Conservation (phyloP, 225 moss, liverwort and hornwort species). For the Pseudoscleropodium purum region DNA sequence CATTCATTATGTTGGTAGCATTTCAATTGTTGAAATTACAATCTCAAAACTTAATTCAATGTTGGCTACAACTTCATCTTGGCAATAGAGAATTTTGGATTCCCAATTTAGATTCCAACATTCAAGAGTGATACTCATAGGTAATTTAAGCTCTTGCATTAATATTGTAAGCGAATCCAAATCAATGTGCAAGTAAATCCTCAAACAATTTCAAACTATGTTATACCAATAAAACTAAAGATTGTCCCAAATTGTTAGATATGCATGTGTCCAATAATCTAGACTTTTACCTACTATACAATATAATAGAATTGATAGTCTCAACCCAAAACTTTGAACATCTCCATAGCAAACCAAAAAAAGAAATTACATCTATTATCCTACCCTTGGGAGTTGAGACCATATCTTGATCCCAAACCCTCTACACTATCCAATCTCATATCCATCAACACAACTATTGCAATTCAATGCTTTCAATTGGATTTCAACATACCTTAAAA, state of each 20-base stretch:
- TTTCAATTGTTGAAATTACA: not conserved
- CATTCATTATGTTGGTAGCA: not conserved
- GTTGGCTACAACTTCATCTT: not conserved
- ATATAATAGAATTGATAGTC: not conserved
- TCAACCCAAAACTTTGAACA: not conserved
- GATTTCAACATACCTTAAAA: not conserved
- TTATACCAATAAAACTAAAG: not conserved
- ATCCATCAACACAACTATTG: not conserved
- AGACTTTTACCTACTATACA: not conserved
- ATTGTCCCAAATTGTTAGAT: not conserved
- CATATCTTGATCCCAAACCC: not conserved
- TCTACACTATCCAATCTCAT: not conserved
- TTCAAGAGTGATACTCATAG: not conserved
- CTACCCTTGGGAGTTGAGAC: accelerated
- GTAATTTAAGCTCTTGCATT: not conserved
- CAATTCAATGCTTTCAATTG: not conserved
- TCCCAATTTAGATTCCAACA: not conserved
- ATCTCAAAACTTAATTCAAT: accelerated
- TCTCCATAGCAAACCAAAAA: accelerated
- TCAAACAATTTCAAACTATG: not conserved
- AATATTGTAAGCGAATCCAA: not conserved
- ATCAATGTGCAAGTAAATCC: not conserved
- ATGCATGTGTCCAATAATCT: not conserved
- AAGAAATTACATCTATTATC: accelerated
- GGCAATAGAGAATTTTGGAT: not conserved